Evolutionary conservation across 192 early-diverging fungal species (phyloP).

Genomic region (Paraglomus occultum): DNA sequence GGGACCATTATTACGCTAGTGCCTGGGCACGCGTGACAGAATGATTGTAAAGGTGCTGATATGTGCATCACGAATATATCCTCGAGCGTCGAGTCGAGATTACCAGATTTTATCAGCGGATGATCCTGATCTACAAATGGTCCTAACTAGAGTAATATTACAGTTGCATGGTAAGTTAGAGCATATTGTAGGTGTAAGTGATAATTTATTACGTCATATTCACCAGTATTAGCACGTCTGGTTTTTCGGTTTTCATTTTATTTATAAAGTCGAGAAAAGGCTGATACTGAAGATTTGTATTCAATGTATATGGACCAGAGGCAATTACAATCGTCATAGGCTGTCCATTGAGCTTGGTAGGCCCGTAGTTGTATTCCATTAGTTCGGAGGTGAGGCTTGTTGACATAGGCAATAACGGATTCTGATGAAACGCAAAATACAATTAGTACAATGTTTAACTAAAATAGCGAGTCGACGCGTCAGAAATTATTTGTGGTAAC

Average conservation of each 20-base stretch:
- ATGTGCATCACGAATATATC: constrained; percentile 66
- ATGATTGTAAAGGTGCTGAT: constrained; percentile 16
- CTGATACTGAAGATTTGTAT: constrained; percentile 76
- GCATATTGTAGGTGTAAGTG: neutral
- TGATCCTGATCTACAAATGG: constrained; percentile 59
- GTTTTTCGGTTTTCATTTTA: constrained; percentile 53
- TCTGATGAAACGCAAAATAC: neutral
- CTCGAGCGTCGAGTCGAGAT: constrained; percentile 53
- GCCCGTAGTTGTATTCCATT: neutral
- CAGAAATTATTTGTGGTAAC: neutral
- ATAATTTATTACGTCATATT: neutral
- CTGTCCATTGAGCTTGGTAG: neutral
- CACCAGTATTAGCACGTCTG: constrained; percentile 79
- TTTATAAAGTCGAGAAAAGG: constrained; percentile 73
- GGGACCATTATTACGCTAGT: constrained; percentile 71
- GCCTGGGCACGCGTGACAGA: constrained; percentile 9
- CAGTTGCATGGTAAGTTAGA: no score
- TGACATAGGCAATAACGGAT: constrained; percentile 5
- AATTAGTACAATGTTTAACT: neutral
- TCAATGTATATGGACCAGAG: constrained; percentile 83
- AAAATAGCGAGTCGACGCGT: neutral
- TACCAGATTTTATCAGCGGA: constrained; percentile 39
- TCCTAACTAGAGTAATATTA: constrained; percentile 50
- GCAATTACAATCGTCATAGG: constrained; percentile 58
- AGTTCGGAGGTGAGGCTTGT: neutral